Evolutionary conservation across 805 yeast species (phyloP), one percentile per base, ranked within the genome.

Genomic region (Saccharomyces kudriavzevii): DNA sequence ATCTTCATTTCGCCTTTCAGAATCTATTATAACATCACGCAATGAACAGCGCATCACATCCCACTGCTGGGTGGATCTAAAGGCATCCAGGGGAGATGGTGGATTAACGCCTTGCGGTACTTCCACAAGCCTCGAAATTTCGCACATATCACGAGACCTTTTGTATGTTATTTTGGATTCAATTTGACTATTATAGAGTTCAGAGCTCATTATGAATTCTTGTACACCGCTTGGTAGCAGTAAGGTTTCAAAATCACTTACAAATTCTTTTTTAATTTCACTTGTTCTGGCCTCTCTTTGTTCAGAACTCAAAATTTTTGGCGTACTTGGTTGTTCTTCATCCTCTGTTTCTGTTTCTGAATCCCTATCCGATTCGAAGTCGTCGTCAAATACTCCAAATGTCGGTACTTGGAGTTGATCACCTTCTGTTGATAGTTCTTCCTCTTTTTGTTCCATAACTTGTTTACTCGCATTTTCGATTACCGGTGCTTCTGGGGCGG

Each of bases 51-150:
- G 64, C 1, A 64, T 57, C 6, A 55, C 45, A 51, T 69, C 72
- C 72, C 72, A 69, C 50, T 67, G 67, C 27, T 66, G 69, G 14
- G 65, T 64, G 24, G 68, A 65, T 48, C 70, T 65, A 48, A 67
- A 63, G 5, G 70, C 69, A 57, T 69, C 71, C 48, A 68, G 51
- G 13, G 72, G 71, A 28, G 68, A 64, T 17, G 71, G 72, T 25
- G 71, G 71, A 49, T 64, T 63, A 0, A 66, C 70, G 13, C 68
- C 67, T 4, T 40, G 6, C 11, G 71, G 70, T 29, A 64, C 53
- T 2, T 54, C 56, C 29, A 57, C 56, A 17, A 68, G 53, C 50
- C 71, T 59, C 17, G 65, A 60, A 40, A 62, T 56, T 28, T 52
- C 48, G 50, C 71, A 66, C 5, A 62, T 48, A 47, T 66, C 68